Percentiles rank a stretch among this genome's conserved stretches.
phyloP scores from a whole-genome alignment of 2,329 filamentous ascomycete genomes.

The Magnaporthiopsis poae region DNA sequence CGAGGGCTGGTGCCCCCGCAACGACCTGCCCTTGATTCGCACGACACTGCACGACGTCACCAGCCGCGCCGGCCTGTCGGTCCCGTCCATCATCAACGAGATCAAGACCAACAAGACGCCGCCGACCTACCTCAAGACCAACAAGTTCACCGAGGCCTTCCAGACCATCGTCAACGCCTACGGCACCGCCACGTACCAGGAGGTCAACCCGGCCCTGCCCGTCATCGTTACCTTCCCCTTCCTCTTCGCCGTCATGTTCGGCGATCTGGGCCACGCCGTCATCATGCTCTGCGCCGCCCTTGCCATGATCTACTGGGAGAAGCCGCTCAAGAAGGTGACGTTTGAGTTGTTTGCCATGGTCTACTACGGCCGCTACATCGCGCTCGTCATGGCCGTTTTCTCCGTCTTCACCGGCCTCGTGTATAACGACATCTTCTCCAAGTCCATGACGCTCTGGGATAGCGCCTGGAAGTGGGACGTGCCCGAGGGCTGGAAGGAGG shows the following conservation, averaged over 20 bases:
- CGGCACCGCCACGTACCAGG: constrained; percentile 91
- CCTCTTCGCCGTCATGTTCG: constrained; percentile 99
- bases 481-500: constrained; percentile 57
- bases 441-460: constrained; percentile 76
- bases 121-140: constrained; percentile 93
- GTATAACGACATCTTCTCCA: constrained; percentile 96
- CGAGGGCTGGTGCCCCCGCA: constrained; percentile 93
- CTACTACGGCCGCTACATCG: constrained; percentile 97
- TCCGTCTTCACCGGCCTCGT: constrained; percentile 94
- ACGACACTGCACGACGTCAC: constrained; percentile 93
- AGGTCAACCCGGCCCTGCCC: constrained; percentile 90
- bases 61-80: constrained; percentile 87
- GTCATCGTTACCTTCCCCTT: constrained; percentile 99
- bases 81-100: constrained; percentile 96
- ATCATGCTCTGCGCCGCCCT: constrained; percentile 77
- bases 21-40: constrained; percentile 79
- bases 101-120: constrained; percentile 95
- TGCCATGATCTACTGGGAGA: constrained; percentile 96
- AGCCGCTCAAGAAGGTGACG: constrained; percentile 77
- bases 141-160: constrained; percentile 96
- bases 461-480: constrained; percentile 77
- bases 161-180: constrained; percentile 99
- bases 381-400: constrained; percentile 94
- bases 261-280: constrained; percentile 85
- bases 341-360: constrained; percentile 98